Evolutionary conservation across 306 rosid species (phyloP).

Genomic region (Ziziphus jujuba): DNA sequence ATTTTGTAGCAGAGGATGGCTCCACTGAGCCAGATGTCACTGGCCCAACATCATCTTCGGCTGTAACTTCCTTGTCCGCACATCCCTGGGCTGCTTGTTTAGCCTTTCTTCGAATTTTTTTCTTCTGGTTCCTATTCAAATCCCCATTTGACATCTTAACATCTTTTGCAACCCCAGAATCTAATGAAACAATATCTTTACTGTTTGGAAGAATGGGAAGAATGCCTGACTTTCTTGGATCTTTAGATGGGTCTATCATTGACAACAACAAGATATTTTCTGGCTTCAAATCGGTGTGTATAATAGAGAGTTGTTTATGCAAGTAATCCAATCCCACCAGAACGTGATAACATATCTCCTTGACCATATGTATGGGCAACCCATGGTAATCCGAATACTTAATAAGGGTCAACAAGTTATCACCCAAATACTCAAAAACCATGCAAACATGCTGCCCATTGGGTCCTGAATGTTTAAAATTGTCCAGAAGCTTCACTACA

Average conservation of each 20-base stretch:
- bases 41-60: slow-evolving; percentile 52
- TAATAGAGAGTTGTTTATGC: slow-evolving; percentile 86
- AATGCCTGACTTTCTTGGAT: slow-evolving; percentile 67
- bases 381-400: slow-evolving; percentile 84
- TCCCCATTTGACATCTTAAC: slow-evolving; percentile 67
- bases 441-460: slow-evolving; percentile 95
- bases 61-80: slow-evolving; percentile 60
- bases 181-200: slow-evolving; percentile 57
- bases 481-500: slow-evolving; percentile 94
- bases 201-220: slow-evolving; percentile 59
- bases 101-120: slow-evolving; percentile 84
- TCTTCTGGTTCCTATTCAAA: slow-evolving; percentile 71
- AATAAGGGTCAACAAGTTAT: slow-evolving; percentile 83
- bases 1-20: slow-evolving; percentile 54
- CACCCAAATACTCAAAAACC: slow-evolving; percentile 96
- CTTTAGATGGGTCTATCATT: slow-evolving; percentile 78
- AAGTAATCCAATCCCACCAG: slow-evolving; percentile 94
- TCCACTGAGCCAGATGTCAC: slow-evolving; percentile 50
- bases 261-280: slow-evolving; percentile 84
- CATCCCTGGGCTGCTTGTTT: slow-evolving; percentile 88
- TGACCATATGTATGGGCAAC: slow-evolving; percentile 77
- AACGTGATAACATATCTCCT: slow-evolving; percentile 83
- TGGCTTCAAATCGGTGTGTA: slow-evolving; percentile 95
- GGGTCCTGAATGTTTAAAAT: slow-evolving; percentile 95
- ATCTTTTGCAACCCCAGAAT: slow-evolving; percentile 50